These are phyloP conservation scores for Herpetomonas tarakana DNA, from an alignment of 208 protist species.

Conservation along the genomic window DNA sequence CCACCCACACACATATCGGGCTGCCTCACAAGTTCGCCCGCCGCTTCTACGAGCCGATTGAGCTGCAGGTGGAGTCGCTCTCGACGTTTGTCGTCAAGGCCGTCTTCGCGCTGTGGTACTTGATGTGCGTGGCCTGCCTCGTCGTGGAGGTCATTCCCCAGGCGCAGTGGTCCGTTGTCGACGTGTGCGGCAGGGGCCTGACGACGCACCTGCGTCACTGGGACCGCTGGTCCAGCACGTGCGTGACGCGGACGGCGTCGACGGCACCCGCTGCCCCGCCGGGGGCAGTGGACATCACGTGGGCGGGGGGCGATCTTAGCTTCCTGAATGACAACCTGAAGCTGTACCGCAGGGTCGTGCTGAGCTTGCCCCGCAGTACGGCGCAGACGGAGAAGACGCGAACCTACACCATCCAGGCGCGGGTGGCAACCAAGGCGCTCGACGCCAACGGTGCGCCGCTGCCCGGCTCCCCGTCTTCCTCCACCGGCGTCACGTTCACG, in stretches of 20 bases:
- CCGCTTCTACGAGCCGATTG: slow-evolving; percentile 46
- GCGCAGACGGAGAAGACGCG: slow-evolving; percentile 2
- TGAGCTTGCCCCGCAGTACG: slow-evolving; percentile 27
- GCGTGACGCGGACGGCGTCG: slow-evolving; percentile 11
- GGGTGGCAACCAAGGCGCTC: background rate
- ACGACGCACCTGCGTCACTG: slow-evolving; percentile 20
- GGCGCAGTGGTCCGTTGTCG: slow-evolving; percentile 50
- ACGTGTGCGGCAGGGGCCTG: slow-evolving; percentile 46
- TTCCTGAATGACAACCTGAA: slow-evolving; percentile 23
- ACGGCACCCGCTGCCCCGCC: background rate
- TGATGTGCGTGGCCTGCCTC: slow-evolving; percentile 39
- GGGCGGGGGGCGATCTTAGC: slow-evolving; percentile 22
- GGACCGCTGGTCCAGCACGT: slow-evolving; percentile 26
- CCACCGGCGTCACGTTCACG: slow-evolving; percentile 2
- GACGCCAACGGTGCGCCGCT: background rate
- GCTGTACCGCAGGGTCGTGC: slow-evolving; percentile 33
- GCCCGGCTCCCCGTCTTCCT: background rate
- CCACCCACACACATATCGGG: background rate
- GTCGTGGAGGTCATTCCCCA: slow-evolving; percentile 52
- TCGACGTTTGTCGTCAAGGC: slow-evolving; percentile 29
- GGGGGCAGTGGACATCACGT: slow-evolving; percentile 24
- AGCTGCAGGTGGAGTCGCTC: slow-evolving; percentile 79
- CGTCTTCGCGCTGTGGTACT: slow-evolving; percentile 64
- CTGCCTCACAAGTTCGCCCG: background rate
- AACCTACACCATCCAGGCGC: slow-evolving; percentile 4